Percentiles rank a stretch among this genome's conserved stretches.
Evolutionary conservation across 2,329 filamentous ascomycete species (phyloP).

Genomic region (Harringtonia lauricola): DNA sequence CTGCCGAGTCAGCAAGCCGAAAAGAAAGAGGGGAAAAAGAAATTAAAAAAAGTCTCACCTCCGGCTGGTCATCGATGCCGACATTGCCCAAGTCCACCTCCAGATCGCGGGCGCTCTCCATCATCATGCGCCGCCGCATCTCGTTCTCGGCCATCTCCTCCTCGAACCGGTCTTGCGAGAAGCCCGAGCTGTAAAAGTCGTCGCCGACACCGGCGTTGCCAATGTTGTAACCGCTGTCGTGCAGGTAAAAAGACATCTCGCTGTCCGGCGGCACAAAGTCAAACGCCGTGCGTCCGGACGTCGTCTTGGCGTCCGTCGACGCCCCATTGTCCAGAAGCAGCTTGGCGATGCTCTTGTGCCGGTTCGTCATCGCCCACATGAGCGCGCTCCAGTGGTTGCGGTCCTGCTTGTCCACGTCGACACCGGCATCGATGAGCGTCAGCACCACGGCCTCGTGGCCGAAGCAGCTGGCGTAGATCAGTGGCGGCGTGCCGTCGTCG

Average conservation of each 20-base stretch:
- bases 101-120: slow-evolving; percentile 92
- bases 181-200: slow-evolving; percentile 89
- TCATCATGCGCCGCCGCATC: slow-evolving; percentile 95
- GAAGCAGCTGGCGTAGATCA: slow-evolving; percentile 98
- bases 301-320: slow-evolving; percentile 92
- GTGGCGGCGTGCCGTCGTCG: slow-evolving; percentile 87
- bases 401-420: slow-evolving; percentile 85
- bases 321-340: slow-evolving; percentile 84
- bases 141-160: slow-evolving; percentile 97
- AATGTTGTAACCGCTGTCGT: slow-evolving; percentile 87
- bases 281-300: slow-evolving; percentile 83
- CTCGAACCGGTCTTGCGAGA: slow-evolving; percentile 88
- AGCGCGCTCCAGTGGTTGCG: slow-evolving; percentile 94
- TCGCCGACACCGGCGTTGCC: slow-evolving; percentile 69
- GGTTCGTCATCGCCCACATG: slow-evolving; percentile 99
- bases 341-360: slow-evolving; percentile 93
- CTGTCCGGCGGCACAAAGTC: slow-evolving; percentile 94
- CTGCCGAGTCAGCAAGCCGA: slow-evolving; percentile 25
- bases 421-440: slow-evolving; percentile 73
- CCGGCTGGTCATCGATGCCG: slow-evolving; percentile 88
- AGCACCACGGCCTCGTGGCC: slow-evolving; percentile 84
- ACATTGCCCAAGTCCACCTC: slow-evolving; percentile 95
- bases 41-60: slow-evolving; percentile 43
- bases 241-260: slow-evolving; percentile 91
- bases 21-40: neutral